A percentile compares a stretch with the other conserved stretches of the same genome.
Conservation (phyloP, 176 grass and related monocot genomes). For the Aechmea fasciata region DNA sequence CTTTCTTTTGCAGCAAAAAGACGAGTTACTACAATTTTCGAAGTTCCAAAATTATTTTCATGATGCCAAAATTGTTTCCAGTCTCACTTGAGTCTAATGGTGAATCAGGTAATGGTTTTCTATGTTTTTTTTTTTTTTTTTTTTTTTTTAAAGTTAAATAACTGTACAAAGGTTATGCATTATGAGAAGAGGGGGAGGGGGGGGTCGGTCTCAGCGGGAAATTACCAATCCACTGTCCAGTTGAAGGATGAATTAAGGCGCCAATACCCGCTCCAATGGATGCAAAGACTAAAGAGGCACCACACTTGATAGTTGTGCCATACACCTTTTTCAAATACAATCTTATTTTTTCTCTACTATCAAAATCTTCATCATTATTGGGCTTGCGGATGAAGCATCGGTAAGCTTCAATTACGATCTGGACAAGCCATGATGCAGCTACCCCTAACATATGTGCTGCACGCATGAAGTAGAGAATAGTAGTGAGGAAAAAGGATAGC, state of each 20-base stretch:
- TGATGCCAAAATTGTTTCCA: no score
- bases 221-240: constrained; percentile 93
- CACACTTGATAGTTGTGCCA: constrained; percentile 66
- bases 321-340: constrained; percentile 54
- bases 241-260: constrained; percentile 64
- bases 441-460: constrained; percentile 81
- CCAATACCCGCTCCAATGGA: constrained; percentile 80
- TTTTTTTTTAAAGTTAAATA: neutral
- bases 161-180: no score
- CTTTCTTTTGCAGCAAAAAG: no score
- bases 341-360: constrained; percentile 41
- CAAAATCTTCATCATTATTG: constrained; percentile 27
- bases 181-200: neutral
- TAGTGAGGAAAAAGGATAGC: neutral
- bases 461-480: constrained; percentile 8
- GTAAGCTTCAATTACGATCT: constrained; percentile 64
- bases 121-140: neutral
- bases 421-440: constrained; percentile 85
- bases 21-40: no score
- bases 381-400: constrained; percentile 61
- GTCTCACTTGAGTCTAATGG: neutral
- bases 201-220: neutral
- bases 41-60: no score
- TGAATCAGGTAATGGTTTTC: constrained; percentile 8
- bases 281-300: constrained; percentile 84